A percentile compares a stretch with the other conserved stretches of the same genome.
These are phyloP conservation scores for Papiliotrema laurentii DNA, from an alignment of 1,284 basidiomycete genomes.

Conservation along the genomic window DNA sequence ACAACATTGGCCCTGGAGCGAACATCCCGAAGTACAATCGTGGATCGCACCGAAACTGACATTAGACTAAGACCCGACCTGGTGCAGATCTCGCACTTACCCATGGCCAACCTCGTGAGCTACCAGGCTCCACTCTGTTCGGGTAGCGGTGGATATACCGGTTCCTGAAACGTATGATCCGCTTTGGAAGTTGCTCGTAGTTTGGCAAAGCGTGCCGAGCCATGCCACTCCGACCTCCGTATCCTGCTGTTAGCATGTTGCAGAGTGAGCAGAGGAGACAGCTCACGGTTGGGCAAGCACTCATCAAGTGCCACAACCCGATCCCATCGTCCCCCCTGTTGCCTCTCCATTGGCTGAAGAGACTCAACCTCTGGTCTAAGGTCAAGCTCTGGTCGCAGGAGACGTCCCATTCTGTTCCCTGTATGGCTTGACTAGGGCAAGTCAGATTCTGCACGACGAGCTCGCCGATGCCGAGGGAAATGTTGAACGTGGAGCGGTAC, in stretches of 20 bases:
- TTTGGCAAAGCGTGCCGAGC: slow-evolving; percentile 72
- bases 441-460: slow-evolving; percentile 40
- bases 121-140: slow-evolving; percentile 64
- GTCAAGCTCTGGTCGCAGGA: slow-evolving; percentile 50
- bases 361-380: slow-evolving; percentile 66
- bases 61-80: not conserved
- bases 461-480: slow-evolving; percentile 78
- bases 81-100: slow-evolving; percentile 13
- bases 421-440: slow-evolving; percentile 52
- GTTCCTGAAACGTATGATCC: slow-evolving; percentile 69
- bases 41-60: slow-evolving; percentile 6
- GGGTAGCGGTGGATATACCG: slow-evolving; percentile 68
- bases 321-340: slow-evolving; percentile 61
- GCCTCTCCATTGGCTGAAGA: slow-evolving; percentile 81
- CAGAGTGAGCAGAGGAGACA: slow-evolving; percentile 10
- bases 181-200: slow-evolving; percentile 52
- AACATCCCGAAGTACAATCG: slow-evolving; percentile 62
- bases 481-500: slow-evolving; percentile 78
- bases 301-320: slow-evolving; percentile 89
- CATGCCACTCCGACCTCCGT: slow-evolving; percentile 83
- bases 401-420: slow-evolving; percentile 50
- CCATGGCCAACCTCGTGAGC: slow-evolving; percentile 72
- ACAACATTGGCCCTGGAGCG: slow-evolving; percentile 61
- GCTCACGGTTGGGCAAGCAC: slow-evolving; percentile 72
- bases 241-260: slow-evolving; percentile 15